phyloP scores from a whole-genome alignment of 1,139 yeast genomes.

The Candida albicans region DNA sequence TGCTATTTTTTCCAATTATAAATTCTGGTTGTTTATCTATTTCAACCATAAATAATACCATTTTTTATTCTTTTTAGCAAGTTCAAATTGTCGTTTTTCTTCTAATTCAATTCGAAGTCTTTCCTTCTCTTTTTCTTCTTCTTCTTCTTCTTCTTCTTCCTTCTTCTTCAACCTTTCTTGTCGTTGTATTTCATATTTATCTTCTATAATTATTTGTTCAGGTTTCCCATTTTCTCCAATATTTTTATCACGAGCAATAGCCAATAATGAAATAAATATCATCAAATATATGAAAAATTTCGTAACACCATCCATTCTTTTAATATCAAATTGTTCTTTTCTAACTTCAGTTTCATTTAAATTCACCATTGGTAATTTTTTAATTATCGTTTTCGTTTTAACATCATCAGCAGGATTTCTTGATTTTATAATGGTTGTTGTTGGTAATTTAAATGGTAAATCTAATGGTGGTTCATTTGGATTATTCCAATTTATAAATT shows the following conservation, averaged over 20 bases:
- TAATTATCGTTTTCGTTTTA: slow-evolving; percentile 24
- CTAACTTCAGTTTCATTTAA: slow-evolving; percentile 47
- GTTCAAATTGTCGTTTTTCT: slow-evolving; percentile 10
- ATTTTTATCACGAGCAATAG: slow-evolving; percentile 50
- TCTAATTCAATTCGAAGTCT: slow-evolving; percentile 10
- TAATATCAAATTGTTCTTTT: slow-evolving; percentile 48
- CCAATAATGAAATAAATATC: slow-evolving; percentile 40
- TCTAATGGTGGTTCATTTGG: slow-evolving; percentile 47
- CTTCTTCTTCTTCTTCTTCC: slow-evolving; percentile 19
- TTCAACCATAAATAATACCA: slow-evolving; percentile 14
- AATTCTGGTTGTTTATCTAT: slow-evolving; percentile 6
- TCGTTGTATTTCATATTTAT: slow-evolving; percentile 36
- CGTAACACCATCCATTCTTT: slow-evolving; percentile 55
- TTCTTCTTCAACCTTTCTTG: slow-evolving; percentile 19
- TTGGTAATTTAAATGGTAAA: slow-evolving; percentile 53
- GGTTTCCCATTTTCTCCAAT: slow-evolving; percentile 53
- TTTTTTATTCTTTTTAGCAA: slow-evolving; percentile 4
- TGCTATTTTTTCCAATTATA: slow-evolving; percentile 1
- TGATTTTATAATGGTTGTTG: slow-evolving; percentile 25
- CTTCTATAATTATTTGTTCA: slow-evolving; percentile 37
- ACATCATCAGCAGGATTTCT: slow-evolving; percentile 25
- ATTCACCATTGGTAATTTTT: slow-evolving; percentile 43
- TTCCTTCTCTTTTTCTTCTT: slow-evolving; percentile 18
- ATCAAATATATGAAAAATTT: slow-evolving; percentile 50
- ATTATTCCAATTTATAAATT: slow-evolving; percentile 46